These are phyloP conservation scores for Cladobotryum mycophilum DNA, from an alignment of 2,329 filamentous ascomycete species.

Conservation along the genomic window DNA sequence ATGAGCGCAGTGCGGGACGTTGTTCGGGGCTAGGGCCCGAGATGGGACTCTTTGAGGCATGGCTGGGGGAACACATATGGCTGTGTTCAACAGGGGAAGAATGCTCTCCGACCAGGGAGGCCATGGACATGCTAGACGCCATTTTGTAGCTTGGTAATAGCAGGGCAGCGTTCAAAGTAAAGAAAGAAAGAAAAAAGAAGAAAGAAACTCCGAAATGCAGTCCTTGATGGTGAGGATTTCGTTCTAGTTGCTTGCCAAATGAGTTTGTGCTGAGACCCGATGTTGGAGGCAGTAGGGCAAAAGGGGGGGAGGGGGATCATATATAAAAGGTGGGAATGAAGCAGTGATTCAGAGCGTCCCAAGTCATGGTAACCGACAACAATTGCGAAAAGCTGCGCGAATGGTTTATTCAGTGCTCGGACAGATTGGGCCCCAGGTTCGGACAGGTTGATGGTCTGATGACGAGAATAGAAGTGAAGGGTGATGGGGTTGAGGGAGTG, in stretches of 20 bases:
- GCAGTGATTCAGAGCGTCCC: constrained; percentile 8
- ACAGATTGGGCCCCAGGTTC: too few relatives aligned
- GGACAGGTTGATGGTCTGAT: too few relatives aligned
- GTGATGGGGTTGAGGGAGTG: too few relatives aligned
- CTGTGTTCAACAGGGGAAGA: too few relatives aligned
- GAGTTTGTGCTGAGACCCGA: not conserved
- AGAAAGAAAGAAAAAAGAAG: too few relatives aligned
- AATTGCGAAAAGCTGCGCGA: not conserved
- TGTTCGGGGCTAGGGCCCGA: not conserved
- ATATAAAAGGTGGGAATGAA: not conserved
- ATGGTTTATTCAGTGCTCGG: too few relatives aligned
- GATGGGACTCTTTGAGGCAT: not conserved
- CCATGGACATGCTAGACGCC: too few relatives aligned
- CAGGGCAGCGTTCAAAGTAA: too few relatives aligned
- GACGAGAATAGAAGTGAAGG: too few relatives aligned
- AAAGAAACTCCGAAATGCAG: not conserved
- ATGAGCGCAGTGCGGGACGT: not conserved
- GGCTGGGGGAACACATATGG: not conserved
- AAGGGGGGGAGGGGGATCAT: not conserved
- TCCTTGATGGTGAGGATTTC: not conserved
- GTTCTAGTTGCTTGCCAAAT: too few relatives aligned
- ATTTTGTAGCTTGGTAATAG: too few relatives aligned
- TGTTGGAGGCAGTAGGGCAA: not conserved
- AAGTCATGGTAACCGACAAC: not conserved
- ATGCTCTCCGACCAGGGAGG: too few relatives aligned